Evolutionary conservation across 1,284 basidiomycete species (phyloP), one percentile per base, ranked within the genome.

Genomic region (Polyporus tsugae): DNA sequence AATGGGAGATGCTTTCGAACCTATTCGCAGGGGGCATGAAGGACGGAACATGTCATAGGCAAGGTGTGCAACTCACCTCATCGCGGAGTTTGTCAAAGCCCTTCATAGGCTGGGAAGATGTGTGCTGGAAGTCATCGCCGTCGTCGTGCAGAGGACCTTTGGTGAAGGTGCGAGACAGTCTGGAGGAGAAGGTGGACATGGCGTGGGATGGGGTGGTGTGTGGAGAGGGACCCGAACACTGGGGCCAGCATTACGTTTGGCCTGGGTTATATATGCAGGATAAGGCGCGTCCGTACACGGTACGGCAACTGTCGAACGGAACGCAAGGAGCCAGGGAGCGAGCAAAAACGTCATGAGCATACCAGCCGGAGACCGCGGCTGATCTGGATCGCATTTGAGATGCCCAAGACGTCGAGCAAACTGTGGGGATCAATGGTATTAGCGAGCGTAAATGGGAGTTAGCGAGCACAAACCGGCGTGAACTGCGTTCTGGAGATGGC

Each of bases 61-160:
- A 33, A 22, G 63, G 38, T 33, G 53, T 76, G 39, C 41, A 15
- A 36, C 68, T 2, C n/a, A 86, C 87, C 78, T 84, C 81, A 15
- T 85, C 83, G 52, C 82, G 79, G 68, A 87, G 81, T 57, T 82
- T 82, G 22, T 80, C 80, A 64, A 87, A 74, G 44, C 80, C 74
- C 67, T 82, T 83, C 41, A 63, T 38, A 36, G 59, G 35, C 22
- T 62, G 55, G 11, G 65, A 38, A 2, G 63, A 15, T 7, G 33
- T 17, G 4, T 29, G 41, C 9, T 63, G 29, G 4, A 41, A 4
- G 6, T 19, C 53, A 38, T 55, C 55, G 0, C 53, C 61, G 13
- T 17, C 46, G 42, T 11, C 29, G 46, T 11, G 15, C 4, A 33
- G 29, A 4, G 53, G 58, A 6, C 44, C 29, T 19, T 64, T 39